A percentile compares a stretch with the other conserved stretches of the same genome.
Evolutionary conservation across 2,329 filamentous ascomycete species (phyloP).

Genomic region (Aspergillus ochraceus): DNA sequence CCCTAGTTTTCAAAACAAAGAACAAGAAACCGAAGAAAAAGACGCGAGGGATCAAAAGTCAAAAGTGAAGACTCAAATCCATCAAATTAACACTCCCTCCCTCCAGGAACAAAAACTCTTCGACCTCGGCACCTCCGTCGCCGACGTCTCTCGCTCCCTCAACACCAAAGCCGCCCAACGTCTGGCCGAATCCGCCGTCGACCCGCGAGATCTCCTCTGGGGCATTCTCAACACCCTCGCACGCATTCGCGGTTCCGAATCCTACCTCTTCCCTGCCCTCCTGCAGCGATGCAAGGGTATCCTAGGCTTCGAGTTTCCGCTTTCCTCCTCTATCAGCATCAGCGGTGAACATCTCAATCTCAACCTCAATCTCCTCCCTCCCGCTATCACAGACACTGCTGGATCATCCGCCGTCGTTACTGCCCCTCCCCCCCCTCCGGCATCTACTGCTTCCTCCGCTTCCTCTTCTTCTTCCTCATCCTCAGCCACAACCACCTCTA

Average conservation of each 20-base stretch:
- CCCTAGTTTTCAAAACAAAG: too few relatives aligned
- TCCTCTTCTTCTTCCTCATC: not conserved
- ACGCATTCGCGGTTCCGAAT: constrained; percentile 40
- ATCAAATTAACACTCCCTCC: not conserved
- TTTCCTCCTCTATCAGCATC: constrained; percentile 12
- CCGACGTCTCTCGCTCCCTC: constrained; percentile 35
- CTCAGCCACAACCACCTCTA: too few relatives aligned
- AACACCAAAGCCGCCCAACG: constrained; percentile 26
- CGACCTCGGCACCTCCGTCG: constrained; percentile 35
- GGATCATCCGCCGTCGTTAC: constrained; percentile 7
- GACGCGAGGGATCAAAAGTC: not conserved
- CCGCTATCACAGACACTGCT: constrained; percentile 22
- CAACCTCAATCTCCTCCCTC: not conserved
- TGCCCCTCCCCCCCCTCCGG: not conserved
- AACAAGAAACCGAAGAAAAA: not conserved
- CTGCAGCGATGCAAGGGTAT: constrained; percentile 33
- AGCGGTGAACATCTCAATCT: not conserved
- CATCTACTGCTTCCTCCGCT: not conserved
- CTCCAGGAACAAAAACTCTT: constrained; percentile 40
- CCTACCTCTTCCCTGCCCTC: constrained; percentile 36
- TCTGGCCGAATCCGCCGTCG: constrained; percentile 31
- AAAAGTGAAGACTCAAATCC: not conserved
- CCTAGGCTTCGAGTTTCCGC: constrained; percentile 31
- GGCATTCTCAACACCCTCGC: constrained; percentile 39
- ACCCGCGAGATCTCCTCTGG: constrained; percentile 39